Conservation (phyloP, 2,329 filamentous ascomycete genomes). For the Aspergillus novofumigatus region DNA sequence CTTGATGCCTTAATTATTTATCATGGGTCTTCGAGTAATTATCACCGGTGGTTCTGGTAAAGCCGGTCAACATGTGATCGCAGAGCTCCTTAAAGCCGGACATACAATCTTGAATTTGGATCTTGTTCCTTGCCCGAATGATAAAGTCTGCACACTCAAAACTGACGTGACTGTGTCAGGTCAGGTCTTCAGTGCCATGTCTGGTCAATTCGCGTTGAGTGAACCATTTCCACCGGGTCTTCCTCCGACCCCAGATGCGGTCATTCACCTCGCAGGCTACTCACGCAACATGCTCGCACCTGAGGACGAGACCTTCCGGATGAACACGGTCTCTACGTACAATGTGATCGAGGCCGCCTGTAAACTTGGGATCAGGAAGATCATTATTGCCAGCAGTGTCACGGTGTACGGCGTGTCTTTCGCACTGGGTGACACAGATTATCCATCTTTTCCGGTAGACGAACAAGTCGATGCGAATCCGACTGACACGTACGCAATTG, state of each 20-base stretch:
- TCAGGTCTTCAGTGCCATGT: slow-evolving; percentile 54
- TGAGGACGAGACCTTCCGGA: slow-evolving; percentile 56
- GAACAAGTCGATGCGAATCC: slow-evolving; percentile 58
- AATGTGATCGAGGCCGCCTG: slow-evolving; percentile 62
- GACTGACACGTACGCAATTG: slow-evolving; percentile 59
- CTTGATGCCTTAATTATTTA: background rate
- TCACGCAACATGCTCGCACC: slow-evolving; percentile 59
- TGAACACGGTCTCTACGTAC: slow-evolving; percentile 55
- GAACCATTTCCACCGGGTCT: slow-evolving; percentile 34
- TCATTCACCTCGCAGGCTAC: slow-evolving; percentile 60
- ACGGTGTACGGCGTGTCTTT: slow-evolving; percentile 61
- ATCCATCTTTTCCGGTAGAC: slow-evolving; percentile 55
- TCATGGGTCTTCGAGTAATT: slow-evolving; percentile 42
- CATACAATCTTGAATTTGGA: slow-evolving; percentile 56
- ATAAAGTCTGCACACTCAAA: slow-evolving; percentile 51
- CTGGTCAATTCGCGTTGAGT: slow-evolving; percentile 53
- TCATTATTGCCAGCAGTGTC: slow-evolving; percentile 57
- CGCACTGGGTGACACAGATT: slow-evolving; percentile 55
- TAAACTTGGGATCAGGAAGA: slow-evolving; percentile 59
- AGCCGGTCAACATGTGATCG: slow-evolving; percentile 53
- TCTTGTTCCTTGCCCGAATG: slow-evolving; percentile 43
- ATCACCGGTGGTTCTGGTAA: slow-evolving; percentile 56
- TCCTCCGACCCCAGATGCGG: slow-evolving; percentile 50
- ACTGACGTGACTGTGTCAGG: slow-evolving; percentile 53
- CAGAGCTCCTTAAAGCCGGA: slow-evolving; percentile 48